phyloP scores from a whole-genome alignment of 2,329 filamentous ascomycete genomes.

The Stagonosporopsis tanaceti region DNA sequence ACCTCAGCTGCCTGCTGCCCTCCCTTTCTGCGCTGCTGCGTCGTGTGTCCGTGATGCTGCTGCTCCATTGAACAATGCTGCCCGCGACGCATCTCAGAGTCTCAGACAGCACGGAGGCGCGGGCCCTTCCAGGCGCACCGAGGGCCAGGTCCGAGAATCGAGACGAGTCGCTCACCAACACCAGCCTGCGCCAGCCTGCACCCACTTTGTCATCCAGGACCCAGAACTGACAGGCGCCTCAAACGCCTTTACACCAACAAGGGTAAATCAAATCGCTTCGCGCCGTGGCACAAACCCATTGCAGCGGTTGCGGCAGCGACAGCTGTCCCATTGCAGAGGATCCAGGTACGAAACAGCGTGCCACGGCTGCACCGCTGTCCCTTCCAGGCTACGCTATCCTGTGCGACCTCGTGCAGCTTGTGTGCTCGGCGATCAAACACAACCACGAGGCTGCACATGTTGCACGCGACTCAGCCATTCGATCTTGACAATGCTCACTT shows the following conservation, averaged over 20 bases:
- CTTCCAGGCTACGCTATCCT: slow-evolving; percentile 22
- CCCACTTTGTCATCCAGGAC: slow-evolving; percentile 19
- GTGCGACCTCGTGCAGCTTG: slow-evolving; percentile 23
- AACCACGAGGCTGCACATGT: slow-evolving; percentile 27
- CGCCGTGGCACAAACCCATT: slow-evolving; percentile 26
- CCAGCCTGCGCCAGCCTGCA: slow-evolving; percentile 3
- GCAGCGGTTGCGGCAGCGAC: slow-evolving; percentile 23
- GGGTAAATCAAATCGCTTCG: slow-evolving; percentile 18
- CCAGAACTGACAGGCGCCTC: slow-evolving; percentile 33
- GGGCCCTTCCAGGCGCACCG: slow-evolving; percentile 24
- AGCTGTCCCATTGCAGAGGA: slow-evolving; percentile 21
- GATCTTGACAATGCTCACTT: background rate
- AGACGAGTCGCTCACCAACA: slow-evolving; percentile 11
- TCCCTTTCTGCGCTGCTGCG: slow-evolving; percentile 22
- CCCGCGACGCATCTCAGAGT: slow-evolving; percentile 25
- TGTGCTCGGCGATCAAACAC: slow-evolving; percentile 35
- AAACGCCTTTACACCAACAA: slow-evolving; percentile 20
- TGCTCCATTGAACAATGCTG: background rate
- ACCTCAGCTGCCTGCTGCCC: slow-evolving; percentile 35
- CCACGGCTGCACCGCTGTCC: slow-evolving; percentile 22
- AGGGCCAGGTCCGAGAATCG: slow-evolving; percentile 8
- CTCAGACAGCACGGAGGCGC: slow-evolving; percentile 27
- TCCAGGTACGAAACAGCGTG: slow-evolving; percentile 18
- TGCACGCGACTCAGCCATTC: slow-evolving; percentile 15
- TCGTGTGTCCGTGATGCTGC: background rate